Conservation (phyloP, 1,284 basidiomycete species). For the Puccinia hordei region DNA sequence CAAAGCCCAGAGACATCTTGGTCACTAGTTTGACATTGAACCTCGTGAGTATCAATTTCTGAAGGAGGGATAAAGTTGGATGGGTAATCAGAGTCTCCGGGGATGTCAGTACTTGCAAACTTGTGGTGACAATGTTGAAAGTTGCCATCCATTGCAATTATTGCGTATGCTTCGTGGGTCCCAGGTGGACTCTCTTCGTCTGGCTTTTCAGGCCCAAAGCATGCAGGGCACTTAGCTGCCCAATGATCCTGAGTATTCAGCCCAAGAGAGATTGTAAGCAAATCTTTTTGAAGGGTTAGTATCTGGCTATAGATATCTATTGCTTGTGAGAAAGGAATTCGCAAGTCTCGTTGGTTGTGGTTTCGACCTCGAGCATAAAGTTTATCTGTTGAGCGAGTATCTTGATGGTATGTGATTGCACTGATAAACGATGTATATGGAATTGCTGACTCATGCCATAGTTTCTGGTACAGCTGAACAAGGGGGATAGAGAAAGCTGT, state of each 20-base stretch:
- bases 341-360: not conserved
- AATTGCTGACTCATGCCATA: conserved; percentile 1
- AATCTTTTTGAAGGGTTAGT: not conserved
- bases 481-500: conserved; percentile 10
- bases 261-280: not conserved
- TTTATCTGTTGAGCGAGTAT: not conserved
- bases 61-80: conserved; percentile 5
- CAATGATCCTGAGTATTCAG: not conserved
- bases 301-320: not conserved
- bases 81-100: not conserved
- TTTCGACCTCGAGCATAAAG: not conserved
- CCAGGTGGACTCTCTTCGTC: not conserved
- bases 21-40: not conserved
- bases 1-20: no score
- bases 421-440: not conserved
- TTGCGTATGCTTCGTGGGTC: not conserved
- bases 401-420: not conserved
- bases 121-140: not conserved
- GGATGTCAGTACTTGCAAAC: conserved; percentile 8
- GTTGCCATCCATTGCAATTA: not conserved
- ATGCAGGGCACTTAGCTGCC: not conserved
- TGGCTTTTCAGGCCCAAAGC: not conserved
- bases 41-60: not conserved
- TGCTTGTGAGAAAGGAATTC: not conserved
- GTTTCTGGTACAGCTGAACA: not conserved